Evolutionary conservation across 2,329 filamentous ascomycete species (phyloP).

Genomic region (Colletotrichum plurivorum): DNA sequence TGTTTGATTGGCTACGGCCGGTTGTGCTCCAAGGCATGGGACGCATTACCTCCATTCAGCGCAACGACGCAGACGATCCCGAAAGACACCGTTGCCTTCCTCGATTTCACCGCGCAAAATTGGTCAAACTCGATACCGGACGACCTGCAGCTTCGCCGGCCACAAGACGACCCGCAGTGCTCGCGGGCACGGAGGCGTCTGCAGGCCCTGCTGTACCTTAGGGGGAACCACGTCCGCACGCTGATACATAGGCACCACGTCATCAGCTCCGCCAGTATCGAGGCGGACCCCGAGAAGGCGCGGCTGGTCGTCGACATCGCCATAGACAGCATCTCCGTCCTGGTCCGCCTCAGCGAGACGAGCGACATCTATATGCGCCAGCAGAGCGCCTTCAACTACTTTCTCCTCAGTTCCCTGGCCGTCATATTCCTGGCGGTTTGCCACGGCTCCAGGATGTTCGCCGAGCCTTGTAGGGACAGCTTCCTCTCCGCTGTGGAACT

Average conservation of each 20-base stretch:
- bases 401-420: constrained; percentile 55
- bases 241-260: constrained; percentile 61
- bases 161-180: constrained; percentile 50
- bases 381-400: constrained; percentile 58
- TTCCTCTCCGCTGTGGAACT: constrained; percentile 51
- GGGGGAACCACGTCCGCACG: constrained; percentile 60
- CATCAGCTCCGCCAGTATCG: constrained; percentile 54
- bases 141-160: constrained; percentile 54
- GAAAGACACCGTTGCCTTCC: constrained; percentile 54
- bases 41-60: constrained; percentile 55
- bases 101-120: constrained; percentile 59
- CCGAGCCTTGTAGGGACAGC: constrained; percentile 50
- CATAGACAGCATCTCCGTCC: constrained; percentile 50
- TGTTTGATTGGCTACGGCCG: constrained; percentile 64
- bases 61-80: constrained; percentile 49
- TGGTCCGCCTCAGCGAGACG: constrained; percentile 52
- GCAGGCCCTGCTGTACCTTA: constrained; percentile 58
- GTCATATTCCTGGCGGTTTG: constrained; percentile 60
- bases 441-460: constrained; percentile 58
- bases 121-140: constrained; percentile 62
- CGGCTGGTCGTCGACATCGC: constrained; percentile 57
- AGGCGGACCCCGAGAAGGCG: constrained; percentile 51
- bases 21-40: constrained; percentile 62
- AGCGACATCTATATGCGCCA: constrained; percentile 55
- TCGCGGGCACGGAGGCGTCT: constrained; percentile 55